Evolutionary conservation across 495 filamentous ascomycete genomes (phyloP), one percentile per base, ranked within the genome.

Genomic region (Hypoxylon crocopeplum): DNA sequence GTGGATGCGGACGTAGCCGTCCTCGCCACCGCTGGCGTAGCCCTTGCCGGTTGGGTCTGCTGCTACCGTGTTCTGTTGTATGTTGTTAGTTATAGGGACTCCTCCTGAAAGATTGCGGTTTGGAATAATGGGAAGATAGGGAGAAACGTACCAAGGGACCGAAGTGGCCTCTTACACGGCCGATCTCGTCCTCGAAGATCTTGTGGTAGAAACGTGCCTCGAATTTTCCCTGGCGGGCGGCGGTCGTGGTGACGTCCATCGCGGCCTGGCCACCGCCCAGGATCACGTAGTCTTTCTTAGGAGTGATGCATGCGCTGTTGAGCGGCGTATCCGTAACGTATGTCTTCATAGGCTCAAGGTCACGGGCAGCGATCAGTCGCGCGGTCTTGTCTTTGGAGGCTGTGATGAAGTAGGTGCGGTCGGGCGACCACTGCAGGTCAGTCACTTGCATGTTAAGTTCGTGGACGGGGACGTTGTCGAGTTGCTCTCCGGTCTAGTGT

Each of bases 181-280:
- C 95, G 72, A 97, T 95, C 82, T 98, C 94, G 72, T 97, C 93
- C 76, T 96, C 92, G 74, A 98, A 97, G 67, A 98, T 86, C 81
- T 93, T 96, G 85, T 98, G 94, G 82, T 96, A 98, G 82, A 98
- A 97, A 45, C 94, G 84, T 19, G 94, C 95, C 74, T 98, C 94
- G 81, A 98, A 98, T 77, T 97, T 97, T 74, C 94, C 94, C 76
- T 98, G 94, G 41, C 94, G 84, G 8, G 90, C 86, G 21, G 87
- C 87, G 33, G 94, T 98, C 13, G 90, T 95, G n/a, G 94, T 98
- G 73, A 98, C 94, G 75, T 97, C 94, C 91, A 97, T 97, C 66
- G 94, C 94, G 51, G 93, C 94, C 77, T 98, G 94, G 55, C 94
- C 94, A 81, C 94, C 94, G 58, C 94, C 94, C 16, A 98, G 87